Percentiles rank a stretch among this genome's conserved stretches.
These are phyloP conservation scores for Durusdinium trenchii DNA, from an alignment of 73 alveolate species.

Conservation along the genomic window DNA sequence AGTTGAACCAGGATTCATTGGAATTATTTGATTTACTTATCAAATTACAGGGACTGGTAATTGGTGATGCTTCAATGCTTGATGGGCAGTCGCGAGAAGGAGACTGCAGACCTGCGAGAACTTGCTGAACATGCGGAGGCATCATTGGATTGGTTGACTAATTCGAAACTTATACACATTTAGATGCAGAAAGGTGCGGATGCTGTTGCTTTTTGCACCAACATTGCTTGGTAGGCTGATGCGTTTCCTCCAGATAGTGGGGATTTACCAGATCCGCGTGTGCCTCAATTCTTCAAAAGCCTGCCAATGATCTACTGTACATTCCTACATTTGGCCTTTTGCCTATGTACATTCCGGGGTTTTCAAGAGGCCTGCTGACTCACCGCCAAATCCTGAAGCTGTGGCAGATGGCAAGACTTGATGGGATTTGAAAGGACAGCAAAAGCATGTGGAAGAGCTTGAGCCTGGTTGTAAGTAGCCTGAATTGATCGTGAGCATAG, in stretches of 20 bases:
- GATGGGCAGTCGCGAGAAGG: too few relatives aligned
- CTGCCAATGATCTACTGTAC: neutral
- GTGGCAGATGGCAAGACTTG: neutral
- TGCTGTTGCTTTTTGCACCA: too few relatives aligned
- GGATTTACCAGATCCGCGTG: neutral
- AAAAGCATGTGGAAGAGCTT: neutral
- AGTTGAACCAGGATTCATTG: too few relatives aligned
- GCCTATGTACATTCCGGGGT: neutral
- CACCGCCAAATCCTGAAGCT: constrained; percentile 46
- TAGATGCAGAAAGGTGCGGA: too few relatives aligned
- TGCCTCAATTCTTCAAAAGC: neutral
- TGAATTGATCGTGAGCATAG: neutral
- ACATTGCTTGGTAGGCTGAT: too few relatives aligned
- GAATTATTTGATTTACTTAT: too few relatives aligned
- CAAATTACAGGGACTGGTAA: too few relatives aligned
- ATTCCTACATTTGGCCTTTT: neutral
- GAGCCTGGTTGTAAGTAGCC: neutral
- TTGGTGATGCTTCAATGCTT: too few relatives aligned
- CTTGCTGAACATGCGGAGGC: too few relatives aligned
- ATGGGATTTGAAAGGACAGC: neutral
- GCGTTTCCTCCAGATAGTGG: constrained; percentile 33
- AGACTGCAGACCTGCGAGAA: too few relatives aligned
- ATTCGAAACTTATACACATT: too few relatives aligned
- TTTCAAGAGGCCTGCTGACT: constrained; percentile 10
- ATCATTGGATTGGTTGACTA: too few relatives aligned